Evolutionary conservation across 768 basidiomycete genomes (phyloP).

Genomic region (Lactarius trivialis): DNA sequence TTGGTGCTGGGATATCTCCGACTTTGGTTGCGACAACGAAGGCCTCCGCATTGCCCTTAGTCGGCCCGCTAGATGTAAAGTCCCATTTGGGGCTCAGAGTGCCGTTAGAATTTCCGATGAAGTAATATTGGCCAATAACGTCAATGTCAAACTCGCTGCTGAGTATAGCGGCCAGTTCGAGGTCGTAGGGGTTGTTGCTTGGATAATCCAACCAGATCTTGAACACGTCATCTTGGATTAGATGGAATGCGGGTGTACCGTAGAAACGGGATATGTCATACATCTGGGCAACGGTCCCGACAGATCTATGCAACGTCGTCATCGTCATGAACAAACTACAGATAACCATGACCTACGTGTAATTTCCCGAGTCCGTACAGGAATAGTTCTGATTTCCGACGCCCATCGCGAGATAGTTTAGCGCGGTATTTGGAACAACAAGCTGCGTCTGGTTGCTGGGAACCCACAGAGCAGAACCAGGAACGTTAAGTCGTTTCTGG

Average conservation of each 20-base stretch:
- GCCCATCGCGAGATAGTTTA: not conserved
- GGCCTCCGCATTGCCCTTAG: conserved; percentile 5
- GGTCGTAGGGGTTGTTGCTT: not conserved
- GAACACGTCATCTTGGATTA: not conserved
- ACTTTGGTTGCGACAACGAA: conserved; percentile 12
- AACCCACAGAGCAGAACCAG: not conserved
- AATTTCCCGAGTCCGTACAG: not conserved
- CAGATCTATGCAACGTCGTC: not conserved
- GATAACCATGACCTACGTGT: not conserved
- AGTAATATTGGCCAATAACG: conserved; percentile 20
- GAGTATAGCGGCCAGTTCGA: not conserved
- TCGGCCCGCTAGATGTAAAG: conserved; percentile 5
- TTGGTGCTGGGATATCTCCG: conserved; percentile 10
- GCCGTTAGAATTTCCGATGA: not conserved
- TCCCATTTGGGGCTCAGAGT: conserved; percentile 7
- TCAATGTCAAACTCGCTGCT: not conserved
- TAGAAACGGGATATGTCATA: conserved; percentile 15
- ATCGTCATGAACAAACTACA: not conserved
- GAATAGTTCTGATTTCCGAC: conserved; percentile 8
- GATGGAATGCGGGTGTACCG: not conserved
- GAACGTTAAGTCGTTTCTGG: not conserved
- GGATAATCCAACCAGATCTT: not conserved
- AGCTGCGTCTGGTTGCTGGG: not conserved
- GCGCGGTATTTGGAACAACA: not conserved
- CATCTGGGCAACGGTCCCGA: conserved; percentile 14